Evolutionary conservation across 2,329 filamentous ascomycete genomes (phyloP), one percentile per base, ranked within the genome.

Genomic region (Fusarium caatingaense): DNA sequence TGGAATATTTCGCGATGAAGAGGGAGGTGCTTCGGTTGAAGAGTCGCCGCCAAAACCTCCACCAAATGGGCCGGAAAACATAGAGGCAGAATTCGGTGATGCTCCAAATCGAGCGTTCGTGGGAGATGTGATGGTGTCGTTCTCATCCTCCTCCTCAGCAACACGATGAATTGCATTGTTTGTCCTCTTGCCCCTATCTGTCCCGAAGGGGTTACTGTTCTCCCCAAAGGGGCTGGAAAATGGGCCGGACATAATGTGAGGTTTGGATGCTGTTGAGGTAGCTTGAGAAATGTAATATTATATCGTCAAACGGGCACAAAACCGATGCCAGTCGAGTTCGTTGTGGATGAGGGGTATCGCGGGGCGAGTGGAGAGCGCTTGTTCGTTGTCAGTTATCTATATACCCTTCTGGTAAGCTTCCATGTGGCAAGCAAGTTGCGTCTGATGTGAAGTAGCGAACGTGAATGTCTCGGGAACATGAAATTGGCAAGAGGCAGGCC

Each of bases 71-170:
- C 79, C 81, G 34, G 84, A 83, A 68, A 88, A 87, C 50, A 74
- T 54, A 32, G 66, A 62, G 18, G 60, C 63, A 5, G 80, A 78
- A 54, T 82, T 77, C 56, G 80, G 81, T n/a, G 60, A 58, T 55
- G 77, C 62, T 28, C 84, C 86, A 75, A 91, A 91, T 60, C 80
- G 87, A 32, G 87, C 80, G 58, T 88, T 86, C 66, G 92, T 93
- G 66, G 93, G 93, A 56, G 93, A 94, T 71, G 89, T 89, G 76
- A 94, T 86, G 68, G 84, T 85, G 76, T 94, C 93, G 77, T 88
- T 89, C 79, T 95, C 92, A 56, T 97, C 93, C 76, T 97, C 93
- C 76, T 97, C 93, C 81, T 97, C 93, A 62, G 95, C 89, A 66
- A 92, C 88, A 68, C 82, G 79, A 60, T 84, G 81, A 80, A 86